phyloP scores from a whole-genome alignment of 2,329 filamentous ascomycete species.

The Beauveria varroae region DNA sequence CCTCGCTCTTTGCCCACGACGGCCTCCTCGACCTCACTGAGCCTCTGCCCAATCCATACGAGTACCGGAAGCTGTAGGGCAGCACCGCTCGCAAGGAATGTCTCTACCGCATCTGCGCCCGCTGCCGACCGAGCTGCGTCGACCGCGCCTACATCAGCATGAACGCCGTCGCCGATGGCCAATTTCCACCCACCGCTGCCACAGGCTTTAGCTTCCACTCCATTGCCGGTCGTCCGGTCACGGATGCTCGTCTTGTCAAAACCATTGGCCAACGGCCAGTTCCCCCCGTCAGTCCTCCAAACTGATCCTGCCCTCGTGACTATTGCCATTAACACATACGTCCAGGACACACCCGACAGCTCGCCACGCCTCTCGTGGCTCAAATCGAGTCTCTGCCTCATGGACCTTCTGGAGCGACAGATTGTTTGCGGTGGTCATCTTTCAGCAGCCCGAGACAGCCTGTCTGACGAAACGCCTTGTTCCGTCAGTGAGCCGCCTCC shows the following conservation, averaged over 20 bases:
- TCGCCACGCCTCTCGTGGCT: slow-evolving; percentile 1
- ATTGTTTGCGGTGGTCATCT: not conserved
- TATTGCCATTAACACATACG: not conserved
- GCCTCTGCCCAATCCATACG: slow-evolving; percentile 12
- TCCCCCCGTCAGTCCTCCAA: slow-evolving; percentile 25
- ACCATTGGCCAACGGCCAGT: slow-evolving; percentile 33
- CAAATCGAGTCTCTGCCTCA: slow-evolving; percentile 6
- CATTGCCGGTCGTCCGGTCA: slow-evolving; percentile 34
- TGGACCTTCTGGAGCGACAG: slow-evolving; percentile 11
- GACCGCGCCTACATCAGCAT: slow-evolving; percentile 43
- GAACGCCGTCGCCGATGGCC: slow-evolving; percentile 39
- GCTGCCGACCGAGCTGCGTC: slow-evolving; percentile 36
- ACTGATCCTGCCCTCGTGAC: not conserved
- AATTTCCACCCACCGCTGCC: slow-evolving; percentile 41
- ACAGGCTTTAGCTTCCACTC: slow-evolving; percentile 46
- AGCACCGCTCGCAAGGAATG: slow-evolving; percentile 35
- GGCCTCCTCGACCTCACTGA: slow-evolving; percentile 14
- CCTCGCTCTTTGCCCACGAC: slow-evolving; percentile 17
- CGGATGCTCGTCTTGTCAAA: slow-evolving; percentile 29
- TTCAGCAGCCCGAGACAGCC: not conserved
- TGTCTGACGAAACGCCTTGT: not conserved
- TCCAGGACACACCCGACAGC: not conserved
- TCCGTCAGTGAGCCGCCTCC: not conserved
- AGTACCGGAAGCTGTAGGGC: slow-evolving; percentile 31
- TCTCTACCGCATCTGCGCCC: slow-evolving; percentile 41